Evolutionary conservation across 2,329 filamentous ascomycete species (phyloP).

Genomic region (Penicillium hordei): DNA sequence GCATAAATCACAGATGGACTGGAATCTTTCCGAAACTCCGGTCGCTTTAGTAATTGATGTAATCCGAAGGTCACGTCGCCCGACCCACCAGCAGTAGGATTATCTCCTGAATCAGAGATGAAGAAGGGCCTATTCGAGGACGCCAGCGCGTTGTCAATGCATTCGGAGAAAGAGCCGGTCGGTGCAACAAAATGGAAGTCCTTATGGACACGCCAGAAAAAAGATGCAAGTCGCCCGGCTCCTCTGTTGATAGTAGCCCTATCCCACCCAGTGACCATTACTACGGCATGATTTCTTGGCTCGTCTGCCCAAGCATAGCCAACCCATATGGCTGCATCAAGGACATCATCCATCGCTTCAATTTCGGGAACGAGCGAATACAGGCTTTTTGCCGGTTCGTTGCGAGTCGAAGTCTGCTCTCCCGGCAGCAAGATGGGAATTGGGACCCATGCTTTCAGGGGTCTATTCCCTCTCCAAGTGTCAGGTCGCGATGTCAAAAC

Average conservation of each 20-base stretch:
- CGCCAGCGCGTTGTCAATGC: conserved; percentile 48
- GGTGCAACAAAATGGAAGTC: conserved; percentile 56
- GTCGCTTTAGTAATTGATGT: conserved; percentile 45
- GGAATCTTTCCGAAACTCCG: conserved; percentile 44
- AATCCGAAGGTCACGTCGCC: conserved; percentile 57
- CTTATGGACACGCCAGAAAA: conserved; percentile 51
- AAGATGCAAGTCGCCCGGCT: conserved; percentile 48
- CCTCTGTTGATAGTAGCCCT: conserved; percentile 37
- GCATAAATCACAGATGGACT: conserved; percentile 53
- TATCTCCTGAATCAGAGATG: conserved; percentile 58
- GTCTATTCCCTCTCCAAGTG: conserved; percentile 28
- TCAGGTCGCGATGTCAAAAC: conserved; percentile 31
- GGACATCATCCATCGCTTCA: conserved; percentile 43
- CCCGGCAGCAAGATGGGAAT: conserved; percentile 55
- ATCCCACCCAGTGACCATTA: conserved; percentile 56
- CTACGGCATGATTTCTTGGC: conserved; percentile 51
- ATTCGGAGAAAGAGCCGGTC: conserved; percentile 50
- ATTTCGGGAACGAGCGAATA: conserved; percentile 51
- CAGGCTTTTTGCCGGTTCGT: conserved; percentile 53
- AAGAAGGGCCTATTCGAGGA: conserved; percentile 50
- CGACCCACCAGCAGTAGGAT: conserved; percentile 56
- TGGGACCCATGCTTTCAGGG: conserved; percentile 55
- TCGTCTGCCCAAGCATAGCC: conserved; percentile 60
- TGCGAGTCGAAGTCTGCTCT: conserved; percentile 56
- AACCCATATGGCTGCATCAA: conserved; percentile 57